These are phyloP conservation scores for Cercospora sp. DNA, from an alignment of 2,329 filamentous ascomycete species.

Conservation along the genomic window DNA sequence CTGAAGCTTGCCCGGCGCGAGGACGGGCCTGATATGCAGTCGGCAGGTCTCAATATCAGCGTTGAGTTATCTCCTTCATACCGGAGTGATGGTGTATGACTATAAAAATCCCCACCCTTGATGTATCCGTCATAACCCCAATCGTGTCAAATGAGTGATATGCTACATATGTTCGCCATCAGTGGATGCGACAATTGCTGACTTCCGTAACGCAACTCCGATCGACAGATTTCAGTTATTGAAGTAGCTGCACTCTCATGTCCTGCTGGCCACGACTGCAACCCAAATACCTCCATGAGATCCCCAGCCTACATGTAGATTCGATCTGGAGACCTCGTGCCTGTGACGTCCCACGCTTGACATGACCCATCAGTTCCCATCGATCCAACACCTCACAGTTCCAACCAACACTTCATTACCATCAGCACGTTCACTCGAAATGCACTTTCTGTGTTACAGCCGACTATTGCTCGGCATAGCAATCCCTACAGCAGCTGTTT, in stretches of 20 bases:
- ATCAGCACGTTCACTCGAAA: not conserved
- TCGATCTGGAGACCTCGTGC: not conserved
- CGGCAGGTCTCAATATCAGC: not conserved
- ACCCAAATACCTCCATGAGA: not conserved
- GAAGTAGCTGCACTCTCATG: not conserved
- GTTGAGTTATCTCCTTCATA: not conserved
- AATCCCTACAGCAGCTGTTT: slow-evolving; percentile 22
- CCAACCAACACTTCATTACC: not conserved
- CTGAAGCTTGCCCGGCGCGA: no score
- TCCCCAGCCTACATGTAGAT: not conserved
- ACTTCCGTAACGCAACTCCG: no score
- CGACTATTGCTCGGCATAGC: slow-evolving; percentile 20
- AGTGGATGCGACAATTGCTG: not conserved
- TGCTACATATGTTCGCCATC: not conserved
- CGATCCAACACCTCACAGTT: not conserved
- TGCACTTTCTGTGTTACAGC: slow-evolving; percentile 25
- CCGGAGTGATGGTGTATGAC: not conserved
- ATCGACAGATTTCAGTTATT: no score
- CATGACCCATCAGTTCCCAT: not conserved
- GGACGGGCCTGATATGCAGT: no score
- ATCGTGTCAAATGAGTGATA: not conserved
- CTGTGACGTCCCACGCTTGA: not conserved
- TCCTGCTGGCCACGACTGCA: not conserved
- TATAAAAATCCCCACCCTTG: not conserved
- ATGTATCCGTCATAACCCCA: not conserved